Base-by-base conservation (phyloP, 495 filamentous ascomycete species). In the Penicillium desertorum region DNA sequence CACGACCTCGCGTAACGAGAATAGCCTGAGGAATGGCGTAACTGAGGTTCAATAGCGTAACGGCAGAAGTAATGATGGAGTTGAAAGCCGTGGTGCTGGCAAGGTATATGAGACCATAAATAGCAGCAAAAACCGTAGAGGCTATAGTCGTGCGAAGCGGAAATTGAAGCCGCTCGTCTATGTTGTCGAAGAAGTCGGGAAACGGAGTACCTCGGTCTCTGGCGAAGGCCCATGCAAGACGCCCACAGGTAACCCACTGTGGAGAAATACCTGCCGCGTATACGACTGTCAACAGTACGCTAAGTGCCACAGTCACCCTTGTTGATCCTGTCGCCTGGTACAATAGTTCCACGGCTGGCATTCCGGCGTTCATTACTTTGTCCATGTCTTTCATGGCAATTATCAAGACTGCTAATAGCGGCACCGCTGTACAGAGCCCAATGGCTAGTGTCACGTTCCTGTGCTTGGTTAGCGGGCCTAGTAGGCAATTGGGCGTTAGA, bases 21-120 rank as follows among this genome's bases (percentile, higher is more conserved):
- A 77, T 63, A 9, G 52, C 70, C 58, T 75, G 71, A 1, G 76
- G 73, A 1, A 72, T 34, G n/a, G 64, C 62, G 39, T 73, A 75
- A 1, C 68, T 70, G 41, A 76, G 62, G 29, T 74, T 74, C 11
- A 76, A 54, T 37, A 64, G 69, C 1, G 73, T 34, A 14, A 78
- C 68, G 6, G 74, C 65, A 3, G 71, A 67, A 1, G 73, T 72
- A 32, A 77, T 69, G 39, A 79, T 71, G 4, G 67, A 69, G 43
- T 76, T 73, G 58, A 78, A 77, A 7, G 76, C 76, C 4, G 68
- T 69, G 4, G 74, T 75, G 14, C 67, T 72, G 3, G 66, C 72
- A 32, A 79, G 56, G 46, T 75, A 76, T 11, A 79, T 63, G 1
- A 76, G 58, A 6, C 74, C 73, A 56, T 74, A 76, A 22, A 73